Percentiles rank a stretch among this genome's conserved stretches.
phyloP scores from a whole-genome alignment of 345 rosid genomes.

The Sapria himalayana region DNA sequence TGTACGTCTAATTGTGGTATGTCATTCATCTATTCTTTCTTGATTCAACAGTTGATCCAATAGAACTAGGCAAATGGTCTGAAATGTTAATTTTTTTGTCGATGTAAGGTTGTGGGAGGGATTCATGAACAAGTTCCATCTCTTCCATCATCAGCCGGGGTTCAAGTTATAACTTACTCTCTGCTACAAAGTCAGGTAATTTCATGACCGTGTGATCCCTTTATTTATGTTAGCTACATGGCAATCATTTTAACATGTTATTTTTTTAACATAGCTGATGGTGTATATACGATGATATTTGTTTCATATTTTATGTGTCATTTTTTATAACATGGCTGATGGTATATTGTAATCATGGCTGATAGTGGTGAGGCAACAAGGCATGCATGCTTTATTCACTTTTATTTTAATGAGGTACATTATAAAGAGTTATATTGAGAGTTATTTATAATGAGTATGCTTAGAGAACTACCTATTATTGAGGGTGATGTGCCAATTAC shows the following conservation, averaged over 20 bases:
- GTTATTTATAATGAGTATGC: no score
- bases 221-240: no score
- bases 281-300: background rate
- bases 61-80: background rate
- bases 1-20: conserved; percentile 73
- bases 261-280: background rate
- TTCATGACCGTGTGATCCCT: conserved; percentile 7
- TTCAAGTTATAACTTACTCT: conserved; percentile 50
- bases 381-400: no score
- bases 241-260: no score
- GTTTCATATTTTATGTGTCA: background rate
- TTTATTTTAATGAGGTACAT: no score
- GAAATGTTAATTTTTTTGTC: background rate
- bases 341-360: no score
- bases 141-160: conserved; percentile 51
- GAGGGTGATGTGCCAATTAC: no score
- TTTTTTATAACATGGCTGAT: no score
- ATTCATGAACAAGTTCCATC: conserved; percentile 61
- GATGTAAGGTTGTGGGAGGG: conserved; percentile 74
- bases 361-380: no score
- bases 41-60: conserved; percentile 4
- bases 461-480: no score
- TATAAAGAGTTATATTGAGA: no score
- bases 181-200: conserved; percentile 65
- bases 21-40: conserved; percentile 8